Conservation (phyloP, 208 protist species). For the Leishmania arabica region DNA sequence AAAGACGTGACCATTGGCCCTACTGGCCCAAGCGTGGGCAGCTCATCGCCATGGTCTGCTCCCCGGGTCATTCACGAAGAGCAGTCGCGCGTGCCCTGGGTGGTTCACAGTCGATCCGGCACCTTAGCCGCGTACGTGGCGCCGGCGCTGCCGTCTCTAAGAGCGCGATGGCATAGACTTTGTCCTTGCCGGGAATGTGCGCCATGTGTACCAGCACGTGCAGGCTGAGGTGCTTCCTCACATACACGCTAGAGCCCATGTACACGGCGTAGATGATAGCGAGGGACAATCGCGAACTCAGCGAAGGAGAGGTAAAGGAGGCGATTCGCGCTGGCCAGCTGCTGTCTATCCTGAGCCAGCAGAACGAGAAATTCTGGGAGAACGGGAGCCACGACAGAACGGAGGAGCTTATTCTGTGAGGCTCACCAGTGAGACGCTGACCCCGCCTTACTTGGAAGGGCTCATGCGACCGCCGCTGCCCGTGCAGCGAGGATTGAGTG, state of each 20-base stretch:
- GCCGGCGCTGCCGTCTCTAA: constrained; percentile 49
- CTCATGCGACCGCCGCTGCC: constrained; percentile 72
- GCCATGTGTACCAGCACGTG: constrained; percentile 43
- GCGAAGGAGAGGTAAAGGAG: constrained; percentile 35
- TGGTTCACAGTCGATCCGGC: constrained; percentile 53
- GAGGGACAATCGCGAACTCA: constrained; percentile 49
- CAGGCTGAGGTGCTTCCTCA: background rate
- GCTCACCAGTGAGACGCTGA: constrained; percentile 23
- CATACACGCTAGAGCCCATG: constrained; percentile 80
- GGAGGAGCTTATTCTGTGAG: background rate
- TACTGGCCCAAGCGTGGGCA: background rate
- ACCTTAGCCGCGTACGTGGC: constrained; percentile 59
- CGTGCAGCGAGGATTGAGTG: constrained; percentile 20
- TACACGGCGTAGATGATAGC: constrained; percentile 70
- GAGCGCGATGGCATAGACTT: constrained; percentile 38
- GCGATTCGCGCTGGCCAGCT: constrained; percentile 15
- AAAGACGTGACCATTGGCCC: background rate
- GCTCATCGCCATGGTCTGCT: background rate
- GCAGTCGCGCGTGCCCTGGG: constrained; percentile 42
- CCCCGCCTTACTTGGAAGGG: constrained; percentile 62
- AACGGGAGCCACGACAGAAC: background rate
- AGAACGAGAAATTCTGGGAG: background rate
- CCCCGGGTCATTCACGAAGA: background rate
- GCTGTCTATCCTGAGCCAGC: background rate
- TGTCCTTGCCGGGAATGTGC: constrained; percentile 43